These are phyloP conservation scores for Kuraishia capsulata DNA, from an alignment of 805 yeast genomes.

Conservation along the genomic window DNA sequence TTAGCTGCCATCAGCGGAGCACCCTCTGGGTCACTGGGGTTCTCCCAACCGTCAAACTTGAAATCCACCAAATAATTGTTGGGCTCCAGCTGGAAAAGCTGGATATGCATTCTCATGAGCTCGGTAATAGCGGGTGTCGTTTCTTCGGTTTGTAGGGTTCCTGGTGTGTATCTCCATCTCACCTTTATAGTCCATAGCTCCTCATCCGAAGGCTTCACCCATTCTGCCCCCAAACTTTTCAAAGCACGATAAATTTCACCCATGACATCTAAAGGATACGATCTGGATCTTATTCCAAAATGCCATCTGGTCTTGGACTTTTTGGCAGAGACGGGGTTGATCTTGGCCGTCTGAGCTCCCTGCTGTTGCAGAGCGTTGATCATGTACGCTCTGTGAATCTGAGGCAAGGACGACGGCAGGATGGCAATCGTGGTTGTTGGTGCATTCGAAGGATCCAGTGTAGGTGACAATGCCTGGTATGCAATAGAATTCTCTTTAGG, in stretches of 20 bases:
- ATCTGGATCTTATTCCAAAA: slow-evolving; percentile 92
- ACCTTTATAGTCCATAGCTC: slow-evolving; percentile 95
- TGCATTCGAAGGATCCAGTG: slow-evolving; percentile 34
- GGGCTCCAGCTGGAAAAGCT: slow-evolving; percentile 90
- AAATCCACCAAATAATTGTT: slow-evolving; percentile 94
- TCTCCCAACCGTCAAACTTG: slow-evolving; percentile 97
- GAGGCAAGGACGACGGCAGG: slow-evolving; percentile 88
- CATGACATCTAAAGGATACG: slow-evolving; percentile 97
- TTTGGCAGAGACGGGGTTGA: slow-evolving; percentile 51
- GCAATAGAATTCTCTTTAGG: slow-evolving; percentile 6
- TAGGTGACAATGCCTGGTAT: slow-evolving; percentile 37
- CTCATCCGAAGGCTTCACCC: slow-evolving; percentile 93
- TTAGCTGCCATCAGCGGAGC: slow-evolving; percentile 5
- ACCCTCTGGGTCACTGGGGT: slow-evolving; percentile 26
- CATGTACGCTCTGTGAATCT: slow-evolving; percentile 92
- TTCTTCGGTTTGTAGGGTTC: slow-evolving; percentile 5
- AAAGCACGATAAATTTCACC: slow-evolving; percentile 95
- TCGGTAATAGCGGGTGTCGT: slow-evolving; percentile 42
- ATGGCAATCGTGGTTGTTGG: slow-evolving; percentile 84
- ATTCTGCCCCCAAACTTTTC: slow-evolving; percentile 90
- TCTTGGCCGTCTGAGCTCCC: slow-evolving; percentile 20
- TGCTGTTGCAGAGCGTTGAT: slow-evolving; percentile 36
- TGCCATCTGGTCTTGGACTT: slow-evolving; percentile 97
- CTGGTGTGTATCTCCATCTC: slow-evolving; percentile 65
- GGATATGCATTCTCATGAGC: slow-evolving; percentile 94